phyloP scores from a whole-genome alignment of 2,329 filamentous ascomycete species.

The Fusarium cicatricum region DNA sequence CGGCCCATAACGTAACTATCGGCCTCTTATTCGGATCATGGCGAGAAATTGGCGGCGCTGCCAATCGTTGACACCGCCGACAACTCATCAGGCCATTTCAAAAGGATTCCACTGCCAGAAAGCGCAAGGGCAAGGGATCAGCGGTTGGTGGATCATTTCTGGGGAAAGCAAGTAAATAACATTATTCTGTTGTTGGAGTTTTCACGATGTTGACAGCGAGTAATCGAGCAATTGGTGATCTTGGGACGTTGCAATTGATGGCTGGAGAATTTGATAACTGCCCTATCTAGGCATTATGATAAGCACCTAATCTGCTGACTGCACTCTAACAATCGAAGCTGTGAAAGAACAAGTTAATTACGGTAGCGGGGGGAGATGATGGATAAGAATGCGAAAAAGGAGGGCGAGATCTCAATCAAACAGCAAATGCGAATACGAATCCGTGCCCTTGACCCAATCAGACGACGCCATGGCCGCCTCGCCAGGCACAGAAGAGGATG shows the following conservation, averaged over 20 bases:
- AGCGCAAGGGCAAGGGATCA: neutral
- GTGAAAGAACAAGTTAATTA: conserved; percentile 4
- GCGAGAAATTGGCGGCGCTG: neutral
- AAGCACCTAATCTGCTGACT: neutral
- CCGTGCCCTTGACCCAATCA: conserved; percentile 23
- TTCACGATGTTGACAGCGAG: neutral
- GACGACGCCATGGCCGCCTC: neutral
- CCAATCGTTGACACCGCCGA: conserved; percentile 27
- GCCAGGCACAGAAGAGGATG: neutral
- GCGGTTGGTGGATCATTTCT: conserved; percentile 2
- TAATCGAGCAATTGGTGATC: conserved; percentile 6
- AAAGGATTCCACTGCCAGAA: neutral
- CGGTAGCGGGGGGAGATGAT: conserved; percentile 1
- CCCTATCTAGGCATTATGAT: no score
- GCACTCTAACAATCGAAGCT: conserved; percentile 11
- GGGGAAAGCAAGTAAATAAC: neutral
- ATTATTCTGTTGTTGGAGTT: neutral
- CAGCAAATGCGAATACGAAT: conserved; percentile 38
- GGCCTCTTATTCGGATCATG: conserved; percentile 41
- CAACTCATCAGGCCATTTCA: conserved; percentile 37
- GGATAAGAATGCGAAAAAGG: conserved; percentile 39
- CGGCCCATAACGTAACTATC: conserved; percentile 21
- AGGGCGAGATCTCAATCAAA: conserved; percentile 29
- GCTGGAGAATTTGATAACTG: no score
- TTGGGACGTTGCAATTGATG: neutral